phyloP scores from a whole-genome alignment of 2,329 filamentous ascomycete species.

The Fusarium equiseti region DNA sequence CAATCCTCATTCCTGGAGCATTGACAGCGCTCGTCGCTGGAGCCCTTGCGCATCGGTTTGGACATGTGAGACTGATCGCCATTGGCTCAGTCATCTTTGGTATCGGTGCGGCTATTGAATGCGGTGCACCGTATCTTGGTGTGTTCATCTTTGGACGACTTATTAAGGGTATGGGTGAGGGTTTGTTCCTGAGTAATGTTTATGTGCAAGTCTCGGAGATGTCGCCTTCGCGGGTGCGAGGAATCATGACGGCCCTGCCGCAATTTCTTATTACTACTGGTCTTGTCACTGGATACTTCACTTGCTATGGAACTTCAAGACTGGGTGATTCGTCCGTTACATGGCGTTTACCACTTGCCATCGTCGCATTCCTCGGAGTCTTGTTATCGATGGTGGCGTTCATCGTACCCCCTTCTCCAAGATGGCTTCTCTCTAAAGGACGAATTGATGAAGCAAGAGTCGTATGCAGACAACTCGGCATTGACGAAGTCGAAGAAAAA shows the following conservation, averaged over 20 bases:
- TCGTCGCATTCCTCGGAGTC: constrained; percentile 52
- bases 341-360: constrained; percentile 67
- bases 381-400: constrained; percentile 50
- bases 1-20: constrained; percentile 69
- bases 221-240: constrained; percentile 63
- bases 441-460: constrained; percentile 58
- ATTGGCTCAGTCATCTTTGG: constrained; percentile 66
- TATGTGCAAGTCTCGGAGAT: constrained; percentile 70
- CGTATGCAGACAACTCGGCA: constrained; percentile 55
- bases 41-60: constrained; percentile 65
- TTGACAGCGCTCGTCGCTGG: constrained; percentile 70
- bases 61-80: constrained; percentile 64
- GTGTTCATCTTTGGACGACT: constrained; percentile 68
- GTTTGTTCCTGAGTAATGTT: constrained; percentile 66
- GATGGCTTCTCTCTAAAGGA: constrained; percentile 64
- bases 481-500: constrained; percentile 59
- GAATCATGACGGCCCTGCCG: constrained; percentile 63
- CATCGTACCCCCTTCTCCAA: constrained; percentile 64
- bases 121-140: constrained; percentile 53
- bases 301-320: constrained; percentile 67
- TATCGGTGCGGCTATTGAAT: constrained; percentile 61
- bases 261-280: constrained; percentile 66
- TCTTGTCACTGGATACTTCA: constrained; percentile 68
- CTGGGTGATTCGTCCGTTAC: constrained; percentile 60
- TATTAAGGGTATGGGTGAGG: constrained; percentile 68